Conservation (phyloP, 202 grass and related monocot species). For the Dendrocalamus latiflorus region DNA sequence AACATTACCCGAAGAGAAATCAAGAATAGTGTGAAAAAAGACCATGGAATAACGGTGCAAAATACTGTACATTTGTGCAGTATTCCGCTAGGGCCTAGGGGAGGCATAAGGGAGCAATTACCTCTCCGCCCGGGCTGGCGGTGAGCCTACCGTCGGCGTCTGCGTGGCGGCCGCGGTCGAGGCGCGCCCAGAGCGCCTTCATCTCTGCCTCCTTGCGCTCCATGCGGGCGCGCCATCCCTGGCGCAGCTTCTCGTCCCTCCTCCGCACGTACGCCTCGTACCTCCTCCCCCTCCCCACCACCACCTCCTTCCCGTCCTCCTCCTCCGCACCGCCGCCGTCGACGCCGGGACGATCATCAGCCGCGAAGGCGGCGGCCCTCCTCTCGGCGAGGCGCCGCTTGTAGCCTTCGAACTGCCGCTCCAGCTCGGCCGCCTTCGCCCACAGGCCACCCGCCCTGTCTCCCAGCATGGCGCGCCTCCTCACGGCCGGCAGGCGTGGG, state of each 20-base stretch:
- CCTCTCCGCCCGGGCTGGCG: constrained; percentile 8
- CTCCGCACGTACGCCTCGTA: constrained; percentile 56
- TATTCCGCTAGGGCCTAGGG: too few relatives aligned
- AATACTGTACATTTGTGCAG: too few relatives aligned
- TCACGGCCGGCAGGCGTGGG: neutral
- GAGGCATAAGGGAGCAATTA: neutral
- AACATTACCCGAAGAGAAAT: neutral
- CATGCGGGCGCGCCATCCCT: constrained; percentile 48
- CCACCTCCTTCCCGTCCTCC: neutral
- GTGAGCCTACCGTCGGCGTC: neutral
- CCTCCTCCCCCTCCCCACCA: constrained; percentile 31
- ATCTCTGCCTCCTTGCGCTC: constrained; percentile 60
- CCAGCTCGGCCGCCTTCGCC: constrained; percentile 66
- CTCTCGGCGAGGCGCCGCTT: constrained; percentile 38
- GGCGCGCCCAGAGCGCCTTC: constrained; percentile 41
- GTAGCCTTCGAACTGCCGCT: constrained; percentile 58
- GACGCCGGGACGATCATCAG: neutral
- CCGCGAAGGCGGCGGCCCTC: neutral
- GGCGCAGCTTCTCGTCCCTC: constrained; percentile 59
- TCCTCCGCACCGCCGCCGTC: neutral
- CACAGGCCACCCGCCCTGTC: constrained; percentile 15
- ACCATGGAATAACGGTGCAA: too few relatives aligned
- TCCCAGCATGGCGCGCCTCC: neutral
- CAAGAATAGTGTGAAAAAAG: neutral
- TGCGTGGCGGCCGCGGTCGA: constrained; percentile 1